phyloP scores from a whole-genome alignment of 345 rosid genomes.

The Citrus medica region DNA sequence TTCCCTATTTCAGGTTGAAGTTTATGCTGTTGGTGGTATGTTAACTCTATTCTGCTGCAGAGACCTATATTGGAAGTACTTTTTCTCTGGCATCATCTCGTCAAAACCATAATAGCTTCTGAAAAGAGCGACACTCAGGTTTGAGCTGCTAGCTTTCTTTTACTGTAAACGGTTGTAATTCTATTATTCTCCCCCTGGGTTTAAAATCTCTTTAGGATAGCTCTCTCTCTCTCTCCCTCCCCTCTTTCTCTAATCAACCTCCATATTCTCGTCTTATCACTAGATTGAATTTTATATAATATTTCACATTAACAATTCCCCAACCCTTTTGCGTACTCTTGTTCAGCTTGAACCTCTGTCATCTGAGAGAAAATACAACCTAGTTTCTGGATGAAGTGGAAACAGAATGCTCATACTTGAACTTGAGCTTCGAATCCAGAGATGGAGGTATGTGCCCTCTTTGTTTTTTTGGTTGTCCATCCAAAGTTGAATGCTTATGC shows the following conservation, averaged over 20 bases:
- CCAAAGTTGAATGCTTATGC: neutral
- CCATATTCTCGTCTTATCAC: neutral
- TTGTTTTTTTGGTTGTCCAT: neutral
- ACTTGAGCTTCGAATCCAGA: neutral
- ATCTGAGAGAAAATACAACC: neutral
- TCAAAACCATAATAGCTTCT: conserved; percentile 6
- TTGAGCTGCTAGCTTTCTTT: conserved; percentile 18
- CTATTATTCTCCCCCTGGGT: neutral
- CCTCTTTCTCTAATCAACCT: no score
- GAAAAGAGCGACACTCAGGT: conserved; percentile 29
- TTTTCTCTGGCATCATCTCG: conserved; percentile 2
- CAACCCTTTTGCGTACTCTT: neutral
- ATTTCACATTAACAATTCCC: neutral
- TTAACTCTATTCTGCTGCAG: neutral
- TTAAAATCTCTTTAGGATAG: neutral
- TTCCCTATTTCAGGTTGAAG: conserved; percentile 17
- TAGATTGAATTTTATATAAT: neutral
- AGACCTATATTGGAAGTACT: conserved; percentile 5
- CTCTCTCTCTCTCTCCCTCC: neutral
- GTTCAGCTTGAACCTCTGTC: neutral
- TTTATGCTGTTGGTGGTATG: neutral
- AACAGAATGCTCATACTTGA: neutral
- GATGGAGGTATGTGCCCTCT: neutral
- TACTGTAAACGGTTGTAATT: neutral
- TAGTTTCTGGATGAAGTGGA: neutral